phyloP scores from a whole-genome alignment of 345 rosid genomes.

The Punica granatum region DNA sequence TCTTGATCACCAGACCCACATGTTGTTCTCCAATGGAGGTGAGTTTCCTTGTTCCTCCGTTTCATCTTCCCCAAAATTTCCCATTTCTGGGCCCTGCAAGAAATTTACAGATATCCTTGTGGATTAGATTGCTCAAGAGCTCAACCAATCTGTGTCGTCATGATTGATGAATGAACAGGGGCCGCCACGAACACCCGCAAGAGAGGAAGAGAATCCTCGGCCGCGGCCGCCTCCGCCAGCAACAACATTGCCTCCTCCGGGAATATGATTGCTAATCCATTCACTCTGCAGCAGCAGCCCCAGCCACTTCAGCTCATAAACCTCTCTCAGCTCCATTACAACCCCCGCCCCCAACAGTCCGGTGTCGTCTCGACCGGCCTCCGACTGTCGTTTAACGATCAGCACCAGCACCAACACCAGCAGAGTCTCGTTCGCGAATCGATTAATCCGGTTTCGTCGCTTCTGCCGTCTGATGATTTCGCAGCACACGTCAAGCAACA shows the following conservation, averaged over 20 bases:
- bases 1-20: slow-evolving; percentile 36
- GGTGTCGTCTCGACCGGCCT: slow-evolving; percentile 82
- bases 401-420: slow-evolving; percentile 31
- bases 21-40: slow-evolving; percentile 37
- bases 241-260: neutral
- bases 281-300: slow-evolving; percentile 26
- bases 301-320: slow-evolving; percentile 46
- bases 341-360: slow-evolving; percentile 29
- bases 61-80: neutral
- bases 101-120: neutral
- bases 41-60: neutral
- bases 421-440: slow-evolving; percentile 21
- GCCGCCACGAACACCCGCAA: neutral
- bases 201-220: neutral
- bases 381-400: slow-evolving; percentile 56
- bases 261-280: neutral
- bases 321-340: slow-evolving; percentile 45
- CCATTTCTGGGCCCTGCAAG: neutral
- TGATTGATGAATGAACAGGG: neutral
- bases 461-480: slow-evolving; percentile 43
- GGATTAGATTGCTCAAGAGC: neutral
- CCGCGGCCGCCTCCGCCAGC: neutral
- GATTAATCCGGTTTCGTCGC: slow-evolving; percentile 15
- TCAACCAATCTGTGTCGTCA: neutral
- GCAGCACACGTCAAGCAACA: slow-evolving; percentile 57